Evolutionary conservation across 1,284 basidiomycete species (phyloP), one percentile per base, ranked within the genome.

Genomic region (Ustilago curta): DNA sequence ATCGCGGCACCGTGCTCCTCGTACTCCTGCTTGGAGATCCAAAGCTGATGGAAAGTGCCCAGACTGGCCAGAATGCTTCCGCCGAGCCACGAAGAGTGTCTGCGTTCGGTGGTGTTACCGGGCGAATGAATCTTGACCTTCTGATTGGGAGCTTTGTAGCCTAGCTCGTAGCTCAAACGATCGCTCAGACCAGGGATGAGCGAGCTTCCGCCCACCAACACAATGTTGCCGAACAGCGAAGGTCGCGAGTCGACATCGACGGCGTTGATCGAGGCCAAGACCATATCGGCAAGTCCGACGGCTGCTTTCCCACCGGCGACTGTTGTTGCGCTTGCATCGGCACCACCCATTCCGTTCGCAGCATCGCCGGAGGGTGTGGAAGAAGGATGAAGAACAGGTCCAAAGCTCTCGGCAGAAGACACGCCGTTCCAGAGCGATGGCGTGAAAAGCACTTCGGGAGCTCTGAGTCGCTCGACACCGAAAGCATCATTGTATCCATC

Each of bases 221-320:
- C 95, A 58, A 99, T 91, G 84, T 99, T 98, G 79, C 91, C 90
- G 80, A 96, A 89, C 19, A 99, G 90, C 12, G 93, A 91, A 55
- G 94, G 91, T 23, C 95, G 92, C 54, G 97, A 88, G 83, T 99
- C 97, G 2, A 93, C 91, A 79, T 99, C 97, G 85, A 93, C 94
- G 18, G 91, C 89, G 74, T 90, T 89, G 69, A 99, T 88, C 0
- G 93, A 91, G 67, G 92, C 90, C 62, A 90, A 89, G 48, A 97
- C 91, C 31, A 98, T 88, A 43, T 83, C 70, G 14, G 76, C 70
- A 6, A 81, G 49, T 9, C 76, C 73, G 3, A 55, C 45, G 31
- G 60, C 71, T 6, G 56, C 42, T 27, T 64, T 66, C 8, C 62
- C 70, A 8, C 67, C 67, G 4, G 40, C 53, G 0, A 31, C 56